A percentile compares a stretch with the other conserved stretches of the same genome.
These are phyloP conservation scores for Gossypium raimondii DNA, from an alignment of 345 rosid genomes.

Conservation along the genomic window DNA sequence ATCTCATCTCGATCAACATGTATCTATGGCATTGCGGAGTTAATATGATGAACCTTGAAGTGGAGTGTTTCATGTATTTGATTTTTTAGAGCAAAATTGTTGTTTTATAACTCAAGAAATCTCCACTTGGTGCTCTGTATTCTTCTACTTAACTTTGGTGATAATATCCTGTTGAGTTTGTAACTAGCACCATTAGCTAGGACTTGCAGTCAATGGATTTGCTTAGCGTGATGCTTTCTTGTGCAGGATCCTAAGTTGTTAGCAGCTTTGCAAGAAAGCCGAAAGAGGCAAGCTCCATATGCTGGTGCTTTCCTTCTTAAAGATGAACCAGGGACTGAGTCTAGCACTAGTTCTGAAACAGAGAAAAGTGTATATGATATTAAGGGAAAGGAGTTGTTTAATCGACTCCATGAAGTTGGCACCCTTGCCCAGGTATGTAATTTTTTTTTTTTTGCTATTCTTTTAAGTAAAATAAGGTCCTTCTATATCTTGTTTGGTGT, in stretches of 20 bases:
- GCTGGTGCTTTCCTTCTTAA: conserved; percentile 98
- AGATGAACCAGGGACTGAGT: conserved; percentile 76
- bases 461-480: conserved; percentile 9
- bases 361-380: conserved; percentile 66
- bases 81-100: background rate
- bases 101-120: background rate
- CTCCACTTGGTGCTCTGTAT: background rate
- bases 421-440: conserved; percentile 85
- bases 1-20: background rate
- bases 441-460: conserved; percentile 4
- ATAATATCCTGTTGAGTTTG: background rate
- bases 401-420: conserved; percentile 93
- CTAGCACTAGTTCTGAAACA: conserved; percentile 52
- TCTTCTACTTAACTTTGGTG: background rate
- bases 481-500: background rate
- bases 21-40: background rate
- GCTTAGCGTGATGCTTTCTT: conserved; percentile 13
- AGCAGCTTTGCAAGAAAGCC: conserved; percentile 90
- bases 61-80: background rate
- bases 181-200: background rate
- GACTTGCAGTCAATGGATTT: background rate
- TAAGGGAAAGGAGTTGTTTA: conserved; percentile 75
- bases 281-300: conserved; percentile 95
- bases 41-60: background rate
- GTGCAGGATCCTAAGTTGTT: conserved; percentile 86